These are phyloP conservation scores for Claviceps pazoutovae DNA, from an alignment of 2,329 filamentous ascomycete species.

Conservation along the genomic window DNA sequence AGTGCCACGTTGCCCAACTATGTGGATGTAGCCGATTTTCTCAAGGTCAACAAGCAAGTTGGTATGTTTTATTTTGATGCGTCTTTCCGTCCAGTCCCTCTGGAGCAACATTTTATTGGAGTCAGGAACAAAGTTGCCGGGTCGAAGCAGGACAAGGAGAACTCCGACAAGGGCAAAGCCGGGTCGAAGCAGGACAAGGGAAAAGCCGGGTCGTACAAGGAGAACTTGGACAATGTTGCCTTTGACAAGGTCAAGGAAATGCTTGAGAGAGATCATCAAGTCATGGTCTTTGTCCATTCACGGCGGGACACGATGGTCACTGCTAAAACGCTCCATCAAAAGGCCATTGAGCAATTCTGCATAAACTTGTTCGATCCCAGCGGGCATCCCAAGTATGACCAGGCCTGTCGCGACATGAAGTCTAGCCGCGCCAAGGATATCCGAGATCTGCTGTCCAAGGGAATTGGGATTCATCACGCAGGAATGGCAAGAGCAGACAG, in stretches of 20 bases:
- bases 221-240: conserved; percentile 74
- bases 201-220: conserved; percentile 51
- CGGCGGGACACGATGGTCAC: conserved; percentile 86
- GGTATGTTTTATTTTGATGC: conserved; percentile 95
- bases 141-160: conserved; percentile 47
- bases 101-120: conserved; percentile 95
- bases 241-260: conserved; percentile 95
- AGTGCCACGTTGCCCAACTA: conserved; percentile 96
- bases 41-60: conserved; percentile 85
- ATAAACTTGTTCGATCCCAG: conserved; percentile 72
- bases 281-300: conserved; percentile 99
- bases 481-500: conserved; percentile 91
- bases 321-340: conserved; percentile 72
- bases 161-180: conserved; percentile 85
- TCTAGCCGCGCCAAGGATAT: conserved; percentile 75
- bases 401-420: conserved; percentile 72
- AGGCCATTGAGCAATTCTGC: conserved; percentile 68
- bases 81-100: conserved; percentile 87
- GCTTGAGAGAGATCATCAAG: conserved; percentile 81
- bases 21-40: conserved; percentile 88
- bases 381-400: conserved; percentile 64
- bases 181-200: conserved; percentile 64
- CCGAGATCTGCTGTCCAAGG: conserved; percentile 77
- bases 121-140: conserved; percentile 67
- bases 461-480: conserved; percentile 89